Evolutionary conservation across 768 basidiomycete species (phyloP), one percentile per base, ranked within the genome.

Genomic region (Calvatia gigantea): DNA sequence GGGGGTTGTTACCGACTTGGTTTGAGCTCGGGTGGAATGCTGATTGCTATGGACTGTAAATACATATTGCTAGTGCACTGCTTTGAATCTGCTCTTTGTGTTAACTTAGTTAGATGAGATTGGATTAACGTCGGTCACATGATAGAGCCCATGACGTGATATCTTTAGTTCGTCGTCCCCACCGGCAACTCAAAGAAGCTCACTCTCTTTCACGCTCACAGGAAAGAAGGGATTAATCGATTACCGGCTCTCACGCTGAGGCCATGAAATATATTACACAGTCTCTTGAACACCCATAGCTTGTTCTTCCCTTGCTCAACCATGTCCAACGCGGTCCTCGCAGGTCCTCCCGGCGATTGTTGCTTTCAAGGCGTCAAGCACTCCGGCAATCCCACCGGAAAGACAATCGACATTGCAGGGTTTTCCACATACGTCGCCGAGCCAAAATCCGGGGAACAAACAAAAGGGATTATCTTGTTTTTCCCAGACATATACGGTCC

Each of bases 401-500:
- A 69, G 37, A 63, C 68, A 4, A 68, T 71, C 42, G 58, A 67
- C 21, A 71, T 77, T 61, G 71, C 73, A 39, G 78, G 73, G 23
- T 66, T 84, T 0, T 65, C 73, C 0, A 85, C 84, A 0, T 86
- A 87, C 61, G 53, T 86, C 33, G 75, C 82, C 3, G 75, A 80
- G 51, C 80, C 81, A 0, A 63, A 71, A 2, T 73, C 78, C 2
- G 70, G 74, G 35, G n/a, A n/a, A n/a, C 75, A 77, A 1, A 54
- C 67, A 0, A 74, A 73, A 58, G 81, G 76, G 49, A 70, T 87
- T 52, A 65, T 87, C 15, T 65, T 87, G 19, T 86, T 74, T 71
- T 78, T 82, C 57, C 59, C 83, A 0, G 86, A 87, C 58, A 75
- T 86, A 2, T 85, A 72, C 60, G 79, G 86, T 1, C 79, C 85